These are phyloP conservation scores for Aspergillus sp. DNA, from an alignment of 2,329 filamentous ascomycete species.

Conservation along the genomic window DNA sequence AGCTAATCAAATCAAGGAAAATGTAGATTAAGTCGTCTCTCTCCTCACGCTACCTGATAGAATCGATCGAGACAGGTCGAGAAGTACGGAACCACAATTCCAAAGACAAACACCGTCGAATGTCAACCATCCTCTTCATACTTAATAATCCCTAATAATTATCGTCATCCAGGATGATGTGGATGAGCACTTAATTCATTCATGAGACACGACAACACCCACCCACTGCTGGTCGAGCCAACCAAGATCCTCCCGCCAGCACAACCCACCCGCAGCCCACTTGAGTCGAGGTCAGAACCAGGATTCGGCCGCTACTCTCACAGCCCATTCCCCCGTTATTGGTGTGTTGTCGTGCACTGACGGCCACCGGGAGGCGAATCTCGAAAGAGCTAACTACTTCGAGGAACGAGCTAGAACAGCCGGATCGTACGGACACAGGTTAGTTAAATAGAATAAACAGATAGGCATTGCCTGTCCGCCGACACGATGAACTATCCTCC, in stretches of 20 bases:
- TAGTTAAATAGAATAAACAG: not conserved
- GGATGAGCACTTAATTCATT: not conserved
- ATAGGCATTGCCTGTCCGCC: not conserved
- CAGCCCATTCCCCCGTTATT: slow-evolving; percentile 5
- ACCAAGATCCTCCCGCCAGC: slow-evolving; percentile 19
- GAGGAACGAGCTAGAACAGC: slow-evolving; percentile 5
- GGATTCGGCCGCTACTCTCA: slow-evolving; percentile 8
- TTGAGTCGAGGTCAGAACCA: slow-evolving; percentile 15
- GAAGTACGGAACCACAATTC: not conserved
- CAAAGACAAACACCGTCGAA: not conserved
- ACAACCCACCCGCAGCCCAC: slow-evolving; percentile 15
- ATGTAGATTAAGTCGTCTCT: too few species aligned
- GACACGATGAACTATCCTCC: not conserved
- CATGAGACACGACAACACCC: slow-evolving; percentile 20
- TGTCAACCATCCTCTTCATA: not conserved
- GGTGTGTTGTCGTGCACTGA: not conserved
- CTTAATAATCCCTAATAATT: not conserved
- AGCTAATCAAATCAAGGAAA: too few species aligned
- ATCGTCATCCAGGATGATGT: not conserved
- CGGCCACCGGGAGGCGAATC: not conserved
- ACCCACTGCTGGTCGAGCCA: slow-evolving; percentile 9
- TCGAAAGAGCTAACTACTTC: slow-evolving; percentile 1
- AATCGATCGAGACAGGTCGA: too few species aligned
- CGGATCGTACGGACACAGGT: not conserved
- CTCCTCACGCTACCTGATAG: too few species aligned